Conservation (phyloP, 1,139 yeast genomes). For the Suhomyces coccinellae region DNA sequence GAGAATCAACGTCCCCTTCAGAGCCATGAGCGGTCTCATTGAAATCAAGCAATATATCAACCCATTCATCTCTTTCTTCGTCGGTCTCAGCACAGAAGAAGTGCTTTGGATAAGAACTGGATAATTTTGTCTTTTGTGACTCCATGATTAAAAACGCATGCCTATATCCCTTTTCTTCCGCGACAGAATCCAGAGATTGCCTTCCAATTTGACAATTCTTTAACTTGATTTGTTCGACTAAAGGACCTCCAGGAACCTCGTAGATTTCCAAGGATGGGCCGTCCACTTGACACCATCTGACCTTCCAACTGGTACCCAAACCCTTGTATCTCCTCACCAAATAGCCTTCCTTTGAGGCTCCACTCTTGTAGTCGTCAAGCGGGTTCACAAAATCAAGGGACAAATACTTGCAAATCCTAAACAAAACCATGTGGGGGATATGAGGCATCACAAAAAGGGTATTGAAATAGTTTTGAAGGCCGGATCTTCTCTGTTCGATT, state of each 20-base stretch:
- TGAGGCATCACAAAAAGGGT: constrained; percentile 60
- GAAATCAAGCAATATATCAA: constrained; percentile 55
- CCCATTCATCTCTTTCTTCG: constrained; percentile 79
- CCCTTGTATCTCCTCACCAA: constrained; percentile 61
- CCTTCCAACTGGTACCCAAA: constrained; percentile 67
- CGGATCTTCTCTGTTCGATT: constrained; percentile 59
- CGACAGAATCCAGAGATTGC: constrained; percentile 57
- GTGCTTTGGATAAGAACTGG: constrained; percentile 57
- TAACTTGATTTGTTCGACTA: constrained; percentile 60
- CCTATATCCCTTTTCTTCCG: constrained; percentile 70
- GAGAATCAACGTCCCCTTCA: constrained; percentile 8
- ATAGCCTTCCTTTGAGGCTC: constrained; percentile 66
- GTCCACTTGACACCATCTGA: constrained; percentile 71
- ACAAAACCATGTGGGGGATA: constrained; percentile 56
- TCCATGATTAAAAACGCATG: constrained; percentile 79
- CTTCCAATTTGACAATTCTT: constrained; percentile 64
- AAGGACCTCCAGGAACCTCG: constrained; percentile 59
- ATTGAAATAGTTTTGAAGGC: constrained; percentile 60
- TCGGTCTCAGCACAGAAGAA: constrained; percentile 83
- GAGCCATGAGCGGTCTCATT: constrained; percentile 16
- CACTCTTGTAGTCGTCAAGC: constrained; percentile 55
- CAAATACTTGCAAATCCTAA: constrained; percentile 61
- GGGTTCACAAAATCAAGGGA: constrained; percentile 71
- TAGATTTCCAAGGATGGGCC: constrained; percentile 61
- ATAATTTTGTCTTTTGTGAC: constrained; percentile 55